A percentile compares a stretch with the other conserved stretches of the same genome.
phyloP scores from a whole-genome alignment of 768 basidiomycete genomes.

The Tylopilus subfusipes region DNA sequence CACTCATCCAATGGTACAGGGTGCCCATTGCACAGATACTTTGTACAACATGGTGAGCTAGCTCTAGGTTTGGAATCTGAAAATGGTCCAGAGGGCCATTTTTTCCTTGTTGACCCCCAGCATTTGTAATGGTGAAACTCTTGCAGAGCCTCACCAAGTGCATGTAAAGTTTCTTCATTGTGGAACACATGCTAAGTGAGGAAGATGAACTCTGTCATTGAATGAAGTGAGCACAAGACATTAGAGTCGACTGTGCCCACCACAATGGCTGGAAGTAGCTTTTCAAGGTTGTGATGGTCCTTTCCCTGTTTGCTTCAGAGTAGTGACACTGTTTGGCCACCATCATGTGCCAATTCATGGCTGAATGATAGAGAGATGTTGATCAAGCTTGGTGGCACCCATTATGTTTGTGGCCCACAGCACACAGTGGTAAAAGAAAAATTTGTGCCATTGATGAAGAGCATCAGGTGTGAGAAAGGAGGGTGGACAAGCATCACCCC shows the following conservation, averaged over 20 bases:
- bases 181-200: slow-evolving; percentile 26
- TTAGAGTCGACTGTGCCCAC: slow-evolving; percentile 16
- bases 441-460: too few species aligned
- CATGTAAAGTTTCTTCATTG: slow-evolving; percentile 3
- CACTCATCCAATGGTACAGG: slow-evolving; percentile 19
- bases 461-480: too few species aligned
- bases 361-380: slow-evolving; percentile 22
- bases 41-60: slow-evolving; percentile 6
- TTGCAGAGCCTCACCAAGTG: too few species aligned
- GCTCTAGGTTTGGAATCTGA: slow-evolving; percentile 23
- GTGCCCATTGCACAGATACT: slow-evolving; percentile 32
- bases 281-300: slow-evolving; percentile 9
- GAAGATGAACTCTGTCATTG: slow-evolving; percentile 39
- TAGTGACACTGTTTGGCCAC: slow-evolving; percentile 5
- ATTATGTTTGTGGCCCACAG: slow-evolving; percentile 1
- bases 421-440: slow-evolving; percentile 23
- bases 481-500: slow-evolving; percentile 18
- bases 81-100: slow-evolving; percentile 7
- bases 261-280: not conserved
- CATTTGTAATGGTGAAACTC: slow-evolving; percentile 13
- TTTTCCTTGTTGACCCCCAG: slow-evolving; percentile 2
- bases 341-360: not conserved
- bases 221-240: slow-evolving; percentile 33
- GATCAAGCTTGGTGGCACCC: slow-evolving; percentile 14
- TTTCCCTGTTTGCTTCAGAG: slow-evolving; percentile 2